phyloP scores from a whole-genome alignment of 139 green algal genomes.

The Picochlorum costavermella region DNA sequence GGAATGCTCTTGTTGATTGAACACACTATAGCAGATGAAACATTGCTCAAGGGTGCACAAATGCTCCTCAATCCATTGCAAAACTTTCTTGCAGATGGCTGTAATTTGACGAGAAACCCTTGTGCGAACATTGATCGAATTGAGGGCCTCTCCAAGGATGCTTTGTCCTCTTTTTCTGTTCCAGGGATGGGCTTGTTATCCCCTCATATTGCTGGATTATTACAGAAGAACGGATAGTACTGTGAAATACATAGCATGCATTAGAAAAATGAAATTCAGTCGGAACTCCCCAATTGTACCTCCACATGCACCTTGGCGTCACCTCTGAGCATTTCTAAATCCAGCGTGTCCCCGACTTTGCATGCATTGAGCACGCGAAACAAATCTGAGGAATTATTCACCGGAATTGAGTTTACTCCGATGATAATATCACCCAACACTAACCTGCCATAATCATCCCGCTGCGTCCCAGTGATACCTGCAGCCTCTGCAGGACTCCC shows the following conservation, averaged over 20 bases:
- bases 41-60: slow-evolving; percentile 37
- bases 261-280: not conserved
- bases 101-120: slow-evolving; percentile 54
- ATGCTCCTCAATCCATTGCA: slow-evolving; percentile 50
- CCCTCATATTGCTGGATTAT: not conserved
- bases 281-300: slow-evolving; percentile 29
- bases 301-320: slow-evolving; percentile 28
- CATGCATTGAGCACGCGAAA: slow-evolving; percentile 68
- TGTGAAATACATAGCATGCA: too few species aligned
- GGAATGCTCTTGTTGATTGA: slow-evolving; percentile 58
- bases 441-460: slow-evolving; percentile 56
- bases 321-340: slow-evolving; percentile 42
- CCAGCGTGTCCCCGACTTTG: slow-evolving; percentile 42
- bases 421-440: slow-evolving; percentile 84
- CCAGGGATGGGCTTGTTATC: not conserved
- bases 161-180: not conserved
- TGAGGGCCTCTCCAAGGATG: not conserved
- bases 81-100: slow-evolving; percentile 52
- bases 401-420: slow-evolving; percentile 42
- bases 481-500: slow-evolving; percentile 65
- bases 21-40: slow-evolving; percentile 25
- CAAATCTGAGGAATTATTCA: slow-evolving; percentile 57
- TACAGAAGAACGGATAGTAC: not conserved
- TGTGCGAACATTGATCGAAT: slow-evolving; percentile 15
- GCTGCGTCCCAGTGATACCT: slow-evolving; percentile 59